Conservation (phyloP, 805 yeast species). For the Cyberlindnera mississippiensis region DNA sequence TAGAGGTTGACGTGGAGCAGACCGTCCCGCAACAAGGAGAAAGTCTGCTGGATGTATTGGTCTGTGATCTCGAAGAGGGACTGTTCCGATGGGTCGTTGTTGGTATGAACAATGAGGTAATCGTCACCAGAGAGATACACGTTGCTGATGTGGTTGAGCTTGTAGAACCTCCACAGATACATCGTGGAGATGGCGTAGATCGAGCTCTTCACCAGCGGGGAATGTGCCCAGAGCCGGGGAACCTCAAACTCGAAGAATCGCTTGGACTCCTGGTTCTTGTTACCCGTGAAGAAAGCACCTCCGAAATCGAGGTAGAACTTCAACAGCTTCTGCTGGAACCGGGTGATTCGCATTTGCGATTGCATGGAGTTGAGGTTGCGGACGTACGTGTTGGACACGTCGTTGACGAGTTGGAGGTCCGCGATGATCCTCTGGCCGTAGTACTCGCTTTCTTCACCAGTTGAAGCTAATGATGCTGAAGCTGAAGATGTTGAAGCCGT, state of each 20-base stretch:
- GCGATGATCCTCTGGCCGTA: slow-evolving; percentile 2
- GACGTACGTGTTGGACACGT: slow-evolving; percentile 1
- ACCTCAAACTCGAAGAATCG: slow-evolving; percentile 18
- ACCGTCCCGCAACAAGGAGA: slow-evolving; percentile 5
- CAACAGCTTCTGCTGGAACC: slow-evolving; percentile 21
- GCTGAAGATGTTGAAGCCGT: background rate
- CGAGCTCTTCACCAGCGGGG: slow-evolving; percentile 16
- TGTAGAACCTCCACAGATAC: slow-evolving; percentile 21
- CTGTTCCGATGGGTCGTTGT: slow-evolving; percentile 8
- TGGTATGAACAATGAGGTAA: slow-evolving; percentile 8
- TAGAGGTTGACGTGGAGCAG: background rate
- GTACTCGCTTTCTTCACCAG: slow-evolving; percentile 1
- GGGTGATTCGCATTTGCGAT: slow-evolving; percentile 13
- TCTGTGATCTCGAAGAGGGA: slow-evolving; percentile 16
- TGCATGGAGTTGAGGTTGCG: slow-evolving; percentile 20
- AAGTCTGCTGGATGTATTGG: slow-evolving; percentile 14
- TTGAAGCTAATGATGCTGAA: background rate
- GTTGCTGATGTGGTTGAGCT: slow-evolving; percentile 13
- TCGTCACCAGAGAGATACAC: slow-evolving; percentile 17
- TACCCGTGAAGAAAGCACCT: slow-evolving; percentile 19
- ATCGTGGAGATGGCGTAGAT: slow-evolving; percentile 21
- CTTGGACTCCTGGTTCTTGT: slow-evolving; percentile 10
- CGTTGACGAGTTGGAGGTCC: slow-evolving; percentile 1
- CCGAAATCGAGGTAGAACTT: slow-evolving; percentile 23
- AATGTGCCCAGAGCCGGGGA: slow-evolving; percentile 18